Base-by-base conservation (phyloP, 345 rosid genomes). In the Eucalyptus guilfoylei region DNA sequence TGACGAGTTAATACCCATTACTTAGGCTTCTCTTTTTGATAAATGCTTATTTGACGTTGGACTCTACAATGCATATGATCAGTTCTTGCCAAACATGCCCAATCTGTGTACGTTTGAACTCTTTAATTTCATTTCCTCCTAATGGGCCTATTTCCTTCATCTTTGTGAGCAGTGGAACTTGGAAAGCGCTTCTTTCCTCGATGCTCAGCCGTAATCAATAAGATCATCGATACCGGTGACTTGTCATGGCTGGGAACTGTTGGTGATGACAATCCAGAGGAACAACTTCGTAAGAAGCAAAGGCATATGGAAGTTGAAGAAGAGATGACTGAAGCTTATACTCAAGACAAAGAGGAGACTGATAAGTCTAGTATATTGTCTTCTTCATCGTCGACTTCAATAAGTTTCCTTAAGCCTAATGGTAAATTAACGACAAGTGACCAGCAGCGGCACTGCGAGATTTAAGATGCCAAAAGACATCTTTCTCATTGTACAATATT, bases 141-240 rank as follows among this genome's bases (percentile, higher is more conserved):
- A 47, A 8, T 86, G 81, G 69, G 48, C 34, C 85, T 47, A 44
- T 58, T 34, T 60, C 58, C 52, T 89, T 55, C 45, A 69, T 89
- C n/a, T 91, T 24, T 88, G 17, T 49, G 81, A 86, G 89, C 93
- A 97, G 99, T 96, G 90, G 96, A 94, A 87, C 95, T 97, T 1
- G 99, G 97, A 49, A 94, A 94, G 89, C 93, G 94, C 49, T 97
- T 93, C 87, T 96, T 96, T 90, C 99, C 96, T 47, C 94, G 96
- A 9, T 97, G 99, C 91, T 97, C 97, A 1, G 93, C 90, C 9
- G 95, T 94, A 49, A 93, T 97, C 5, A 94, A 95, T 92, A 94
- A 93, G 91, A 96, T 97, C 88, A 96, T 97, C 95, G 97, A 96
- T 32, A 94, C 93, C 0, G 96, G 93, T 11, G 97, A 96, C 89